phyloP scores from a whole-genome alignment of 805 yeast genomes.

The Isabelozyma gotoi region DNA sequence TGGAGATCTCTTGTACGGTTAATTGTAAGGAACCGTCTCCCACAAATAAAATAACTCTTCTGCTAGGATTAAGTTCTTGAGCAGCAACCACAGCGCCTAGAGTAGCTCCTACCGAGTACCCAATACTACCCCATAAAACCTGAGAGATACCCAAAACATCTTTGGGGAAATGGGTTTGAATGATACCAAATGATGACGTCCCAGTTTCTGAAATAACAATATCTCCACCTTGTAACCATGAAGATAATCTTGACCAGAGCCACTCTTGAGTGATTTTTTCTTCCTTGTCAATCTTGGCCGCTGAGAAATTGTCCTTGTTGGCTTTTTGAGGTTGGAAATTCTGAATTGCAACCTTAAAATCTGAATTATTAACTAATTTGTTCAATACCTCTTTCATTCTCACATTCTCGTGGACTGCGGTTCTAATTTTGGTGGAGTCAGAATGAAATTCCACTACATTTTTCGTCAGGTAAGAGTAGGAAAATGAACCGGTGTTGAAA shows the following conservation, averaged over 20 bases:
- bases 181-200: conserved; percentile 35
- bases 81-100: conserved; percentile 36
- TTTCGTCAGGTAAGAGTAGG: conserved; percentile 17
- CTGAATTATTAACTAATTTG: conserved; percentile 6
- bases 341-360: conserved; percentile 7
- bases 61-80: conserved; percentile 27
- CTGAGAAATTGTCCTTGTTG: conserved; percentile 13
- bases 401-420: conserved; percentile 15
- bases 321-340: conserved; percentile 11
- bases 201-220: conserved; percentile 35
- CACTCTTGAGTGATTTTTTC: conserved; percentile 24
- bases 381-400: conserved; percentile 17
- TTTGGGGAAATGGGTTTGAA: conserved; percentile 30
- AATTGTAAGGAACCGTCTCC: conserved; percentile 44
- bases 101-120: conserved; percentile 34
- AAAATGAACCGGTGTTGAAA: conserved; percentile 23
- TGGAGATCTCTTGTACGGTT: conserved; percentile 40
- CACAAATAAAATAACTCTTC: conserved; percentile 39
- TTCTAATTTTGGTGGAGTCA: conserved; percentile 16
- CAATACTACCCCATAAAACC: conserved; percentile 37
- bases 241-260: conserved; percentile 28
- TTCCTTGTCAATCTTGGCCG: conserved; percentile 4
- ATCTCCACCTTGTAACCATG: conserved; percentile 31
- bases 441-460: conserved; percentile 23
- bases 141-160: conserved; percentile 32